Evolutionary conservation across 805 yeast genomes (phyloP).

Genomic region (Pichia thaimueangensis): DNA sequence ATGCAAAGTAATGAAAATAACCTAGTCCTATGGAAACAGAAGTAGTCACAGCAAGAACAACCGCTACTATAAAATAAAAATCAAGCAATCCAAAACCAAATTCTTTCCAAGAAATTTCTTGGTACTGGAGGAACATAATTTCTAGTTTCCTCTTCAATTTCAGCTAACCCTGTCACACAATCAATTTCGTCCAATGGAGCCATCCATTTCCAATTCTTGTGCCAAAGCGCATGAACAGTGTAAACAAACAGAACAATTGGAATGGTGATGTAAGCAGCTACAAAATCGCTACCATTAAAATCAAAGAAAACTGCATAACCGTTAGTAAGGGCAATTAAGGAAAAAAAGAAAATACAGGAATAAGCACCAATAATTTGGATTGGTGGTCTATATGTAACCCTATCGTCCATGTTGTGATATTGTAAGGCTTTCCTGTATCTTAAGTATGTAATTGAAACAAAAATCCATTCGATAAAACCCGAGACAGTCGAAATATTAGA

Average conservation of each 20-base stretch:
- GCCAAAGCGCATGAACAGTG: slow-evolving; percentile 49
- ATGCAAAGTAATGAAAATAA: too few relatives aligned
- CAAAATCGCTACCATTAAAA: slow-evolving; percentile 50
- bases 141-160: slow-evolving; percentile 59
- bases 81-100: slow-evolving; percentile 44
- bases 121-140: slow-evolving; percentile 25
- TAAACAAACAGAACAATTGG: slow-evolving; percentile 50
- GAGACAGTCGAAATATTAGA: slow-evolving; percentile 61
- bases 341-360: slow-evolving; percentile 39
- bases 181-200: slow-evolving; percentile 55
- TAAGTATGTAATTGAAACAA: slow-evolving; percentile 46
- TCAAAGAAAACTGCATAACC: slow-evolving; percentile 63
- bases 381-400: slow-evolving; percentile 52
- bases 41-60: neutral
- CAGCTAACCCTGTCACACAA: slow-evolving; percentile 51
- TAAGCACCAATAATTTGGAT: slow-evolving; percentile 56
- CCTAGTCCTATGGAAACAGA: neutral
- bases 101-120: slow-evolving; percentile 36
- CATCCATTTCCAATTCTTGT: slow-evolving; percentile 39
- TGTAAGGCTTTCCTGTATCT: slow-evolving; percentile 61
- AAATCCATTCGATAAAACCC: slow-evolving; percentile 61
- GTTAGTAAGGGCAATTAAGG: slow-evolving; percentile 53
- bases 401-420: slow-evolving; percentile 45
- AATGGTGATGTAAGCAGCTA: slow-evolving; percentile 67
- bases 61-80: neutral